A percentile compares a stretch with the other conserved stretches of the same genome.
Conservation (phyloP, 2,329 filamentous ascomycete species). For the Tolypocladium tundrense region DNA sequence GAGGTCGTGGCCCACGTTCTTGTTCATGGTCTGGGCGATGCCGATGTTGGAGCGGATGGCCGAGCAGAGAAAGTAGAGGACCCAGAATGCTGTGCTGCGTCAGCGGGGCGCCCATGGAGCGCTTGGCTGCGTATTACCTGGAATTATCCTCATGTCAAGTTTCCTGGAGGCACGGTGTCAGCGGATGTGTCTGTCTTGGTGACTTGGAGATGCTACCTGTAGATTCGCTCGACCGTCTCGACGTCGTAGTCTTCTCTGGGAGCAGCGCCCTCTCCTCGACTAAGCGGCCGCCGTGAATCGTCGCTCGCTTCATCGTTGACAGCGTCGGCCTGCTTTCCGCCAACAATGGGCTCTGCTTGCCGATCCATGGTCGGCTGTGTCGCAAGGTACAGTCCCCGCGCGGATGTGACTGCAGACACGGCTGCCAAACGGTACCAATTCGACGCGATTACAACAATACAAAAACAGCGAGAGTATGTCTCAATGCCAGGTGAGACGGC, state of each 20-base stretch:
- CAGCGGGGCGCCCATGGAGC: neutral
- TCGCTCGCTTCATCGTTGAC: neutral
- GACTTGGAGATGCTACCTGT: conserved; percentile 22
- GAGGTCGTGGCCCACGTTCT: conserved; percentile 60
- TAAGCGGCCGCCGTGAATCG: neutral
- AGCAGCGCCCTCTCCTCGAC: neutral
- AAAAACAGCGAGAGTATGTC: neutral
- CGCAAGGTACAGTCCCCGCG: neutral
- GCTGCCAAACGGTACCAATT: neutral
- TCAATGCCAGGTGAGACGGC: neutral
- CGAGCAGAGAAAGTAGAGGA: conserved; percentile 84
- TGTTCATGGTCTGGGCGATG: conserved; percentile 91
- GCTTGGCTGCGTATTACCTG: conserved; percentile 26
- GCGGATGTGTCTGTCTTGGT: neutral
- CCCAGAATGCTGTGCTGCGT: conserved; percentile 63
- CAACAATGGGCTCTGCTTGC: neutral
- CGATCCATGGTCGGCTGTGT: neutral
- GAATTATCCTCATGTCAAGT: conserved; percentile 50
- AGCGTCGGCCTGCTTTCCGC: neutral
- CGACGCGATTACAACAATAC: neutral
- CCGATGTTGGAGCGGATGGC: conserved; percentile 88
- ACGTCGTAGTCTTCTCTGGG: conserved; percentile 30
- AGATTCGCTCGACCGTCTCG: conserved; percentile 44
- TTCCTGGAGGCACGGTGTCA: conserved; percentile 23
- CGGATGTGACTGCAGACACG: neutral